Base-by-base conservation (phyloP, 371 early-diverging fungal genomes). In the Apophysomyces ossiformis region DNA sequence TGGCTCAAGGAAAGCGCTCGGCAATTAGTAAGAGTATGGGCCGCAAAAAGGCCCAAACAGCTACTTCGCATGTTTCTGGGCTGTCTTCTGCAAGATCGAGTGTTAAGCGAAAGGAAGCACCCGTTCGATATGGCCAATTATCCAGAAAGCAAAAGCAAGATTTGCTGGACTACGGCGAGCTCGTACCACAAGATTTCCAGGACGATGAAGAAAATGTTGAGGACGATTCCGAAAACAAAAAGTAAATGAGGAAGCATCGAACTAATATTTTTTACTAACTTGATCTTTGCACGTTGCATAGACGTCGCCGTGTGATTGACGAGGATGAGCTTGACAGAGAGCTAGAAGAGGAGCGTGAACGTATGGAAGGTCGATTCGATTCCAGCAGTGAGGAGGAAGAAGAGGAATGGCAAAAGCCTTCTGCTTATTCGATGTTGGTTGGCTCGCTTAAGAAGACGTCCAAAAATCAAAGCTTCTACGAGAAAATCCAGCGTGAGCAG, bases 91-190 rank as follows among this genome's bases (percentile, higher is more conserved):
- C 64, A 6, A 58, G 57, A 46, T 36, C 67, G 16, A 26, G 38
- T 11, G n/a, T 60, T 1, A 71, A 71, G 44, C 65, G 72, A 5
- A 72, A 68, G 58, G 54, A 57, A 21, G 72, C 68, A 4, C 44
- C 45, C 16, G n/a, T 57, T 39, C 78, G 78, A 58, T 81, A 75
- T 68, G 82, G 82, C 21, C 74, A 74, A 39, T 61, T 82, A 26
- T 73, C 72, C 35, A 73, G 82, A 37, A 82, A 83, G 60, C 76
- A 79, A 59, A 75, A 75, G 37, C 79, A 85, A 38, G 82, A 85
- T 72, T 79, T 89, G 64, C 82, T 84, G 54, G 89, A 89, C 35
- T 89, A 89, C 64, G 89, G 89, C 54, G 79, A 86, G 61, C 76
- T 89, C 7, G 85, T 87, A 32, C 89, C 89, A 9, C 72, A 79